Conservation (phyloP, 1,284 basidiomycete species). For the Cronartium ribicola region DNA sequence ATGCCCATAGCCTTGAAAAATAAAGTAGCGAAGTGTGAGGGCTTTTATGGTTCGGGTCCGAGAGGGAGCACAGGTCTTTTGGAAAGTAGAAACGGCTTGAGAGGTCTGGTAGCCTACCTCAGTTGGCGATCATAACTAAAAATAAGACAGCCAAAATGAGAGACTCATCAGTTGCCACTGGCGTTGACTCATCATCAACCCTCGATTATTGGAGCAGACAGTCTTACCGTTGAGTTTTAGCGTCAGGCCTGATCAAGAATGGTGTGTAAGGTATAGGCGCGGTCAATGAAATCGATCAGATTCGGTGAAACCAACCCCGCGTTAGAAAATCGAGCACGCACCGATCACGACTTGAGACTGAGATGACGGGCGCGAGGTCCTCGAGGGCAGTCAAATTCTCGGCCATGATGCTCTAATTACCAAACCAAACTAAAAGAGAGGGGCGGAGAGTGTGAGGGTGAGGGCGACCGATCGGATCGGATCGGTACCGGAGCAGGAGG, state of each 20-base stretch:
- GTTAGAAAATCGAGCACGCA: background rate
- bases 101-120: conserved; percentile 9
- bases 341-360: background rate
- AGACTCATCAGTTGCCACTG: background rate
- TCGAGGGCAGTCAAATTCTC: background rate
- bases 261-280: background rate
- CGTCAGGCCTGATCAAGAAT: conserved; percentile 19
- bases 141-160: too few species aligned
- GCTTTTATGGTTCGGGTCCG: background rate
- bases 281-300: background rate
- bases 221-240: conserved; percentile 25
- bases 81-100: background rate
- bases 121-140: conserved; percentile 35
- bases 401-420: too few species aligned
- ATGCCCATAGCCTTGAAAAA: conserved; percentile 76
- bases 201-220: background rate
- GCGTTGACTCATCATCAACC: background rate
- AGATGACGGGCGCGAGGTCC: background rate
- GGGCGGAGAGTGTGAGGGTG: too few species aligned
- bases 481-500: too few species aligned
- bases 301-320: background rate
- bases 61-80: background rate
- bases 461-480: too few species aligned
- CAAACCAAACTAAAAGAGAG: too few species aligned
- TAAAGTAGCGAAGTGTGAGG: background rate